A percentile compares a stretch with the other conserved stretches of the same genome.
phyloP scores from a whole-genome alignment of 1,284 basidiomycete genomes.

The Cryptococcus sp. region DNA sequence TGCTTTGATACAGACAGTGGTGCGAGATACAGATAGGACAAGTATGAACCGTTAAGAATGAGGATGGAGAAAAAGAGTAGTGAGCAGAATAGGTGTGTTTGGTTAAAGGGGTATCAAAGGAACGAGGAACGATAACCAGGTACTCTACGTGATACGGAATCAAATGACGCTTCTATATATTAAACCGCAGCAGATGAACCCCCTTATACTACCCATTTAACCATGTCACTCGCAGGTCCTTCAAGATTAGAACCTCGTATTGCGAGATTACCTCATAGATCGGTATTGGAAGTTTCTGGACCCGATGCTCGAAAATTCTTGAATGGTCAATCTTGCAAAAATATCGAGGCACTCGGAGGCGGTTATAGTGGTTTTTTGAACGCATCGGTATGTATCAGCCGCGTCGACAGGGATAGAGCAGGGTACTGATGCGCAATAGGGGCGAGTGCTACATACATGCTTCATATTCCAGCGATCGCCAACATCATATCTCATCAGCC shows the following conservation, averaged over 20 bases:
- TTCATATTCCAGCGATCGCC: constrained; percentile 64
- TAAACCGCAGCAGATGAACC: background rate
- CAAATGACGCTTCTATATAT: no score
- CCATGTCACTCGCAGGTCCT: background rate
- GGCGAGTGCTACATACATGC: constrained; percentile 81
- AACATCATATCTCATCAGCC: constrained; percentile 50
- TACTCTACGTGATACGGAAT: no score
- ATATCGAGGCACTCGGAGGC: constrained; percentile 54
- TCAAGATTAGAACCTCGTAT: constrained; percentile 2
- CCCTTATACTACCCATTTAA: background rate
- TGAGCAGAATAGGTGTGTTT: no score
- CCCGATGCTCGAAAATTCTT: constrained; percentile 79
- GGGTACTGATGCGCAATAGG: constrained; percentile 53
- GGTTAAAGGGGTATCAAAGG: no score
- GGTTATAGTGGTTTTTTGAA: constrained; percentile 80
- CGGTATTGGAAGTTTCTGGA: constrained; percentile 71
- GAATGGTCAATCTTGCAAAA: constrained; percentile 71
- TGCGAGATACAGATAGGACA: no score
- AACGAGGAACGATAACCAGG: no score
- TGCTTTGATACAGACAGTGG: no score
- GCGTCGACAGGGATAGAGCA: background rate
- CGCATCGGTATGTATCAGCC: constrained; percentile 62
- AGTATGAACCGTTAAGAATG: no score
- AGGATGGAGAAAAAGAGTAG: no score
- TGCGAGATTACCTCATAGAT: constrained; percentile 61